Evolutionary conservation across 2,329 filamentous ascomycete species (phyloP), one percentile per base, ranked within the genome.

Genomic region (Venturia asperata): DNA sequence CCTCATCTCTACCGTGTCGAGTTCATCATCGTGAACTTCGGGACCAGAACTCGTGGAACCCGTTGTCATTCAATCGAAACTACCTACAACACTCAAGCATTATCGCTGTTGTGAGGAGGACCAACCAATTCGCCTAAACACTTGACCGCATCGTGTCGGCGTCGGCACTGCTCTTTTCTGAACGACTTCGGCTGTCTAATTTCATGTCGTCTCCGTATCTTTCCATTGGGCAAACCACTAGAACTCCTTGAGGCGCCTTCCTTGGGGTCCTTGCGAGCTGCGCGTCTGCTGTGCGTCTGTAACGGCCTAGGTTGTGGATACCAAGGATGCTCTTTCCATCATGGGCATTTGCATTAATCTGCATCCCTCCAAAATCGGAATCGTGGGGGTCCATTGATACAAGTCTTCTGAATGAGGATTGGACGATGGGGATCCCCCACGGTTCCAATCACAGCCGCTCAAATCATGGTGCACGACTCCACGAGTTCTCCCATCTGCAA

Each of bases 281-380:
- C 52, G 52, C 52, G 15, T 58, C 52, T 58, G 30, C 15, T 58
- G 27, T 58, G 52, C 52, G 17, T 37, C 37, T 37, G 52, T 37
- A n/a, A 37, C 15, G 52, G 52, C 19, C 49, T 24, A 55, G 45
- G 30, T n/a, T 17, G 52, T 37, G 27, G 19, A n/a, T n/a, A n/a
- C 27, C 24, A 34, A 58, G 52, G 27, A 21, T 58, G 27, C 30
- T 37, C 24, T 21, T 49, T 56, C 24, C 49, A 17, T 19, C 49
- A 56, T 52, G 47, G 47, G 17, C 49, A 55, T 55, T 34, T 55
- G 49, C 49, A 34, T 55, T 24, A 30, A 55, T 37, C 52, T 58
- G 52, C 52, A 56, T 34, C 13, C 4, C 24, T 34, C 27, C 4
- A 13, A 15, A 34, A 47, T 47, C 45, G 15, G 17, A 10, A 55